These are phyloP conservation scores for Euptelea pleiosperma DNA, from an alignment of 164 flowering plant species.

Conservation along the genomic window DNA sequence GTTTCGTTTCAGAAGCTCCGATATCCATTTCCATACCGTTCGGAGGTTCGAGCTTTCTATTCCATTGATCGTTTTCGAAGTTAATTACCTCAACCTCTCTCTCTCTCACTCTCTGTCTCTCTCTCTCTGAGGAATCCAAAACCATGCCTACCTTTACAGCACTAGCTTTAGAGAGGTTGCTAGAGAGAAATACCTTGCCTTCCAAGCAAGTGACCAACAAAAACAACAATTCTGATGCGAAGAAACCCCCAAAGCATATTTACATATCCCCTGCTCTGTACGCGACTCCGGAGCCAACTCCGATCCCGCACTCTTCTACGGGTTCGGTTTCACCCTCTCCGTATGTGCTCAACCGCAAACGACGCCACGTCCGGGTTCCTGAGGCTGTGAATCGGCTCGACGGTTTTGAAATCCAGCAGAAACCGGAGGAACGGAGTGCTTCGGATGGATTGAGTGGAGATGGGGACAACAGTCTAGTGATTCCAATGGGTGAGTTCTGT, in stretches of 20 bases:
- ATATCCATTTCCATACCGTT: too few relatives aligned
- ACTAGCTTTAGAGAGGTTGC: conserved; percentile 13
- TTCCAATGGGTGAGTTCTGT: too few relatives aligned
- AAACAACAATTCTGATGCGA: not conserved
- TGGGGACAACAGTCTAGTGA: too few relatives aligned
- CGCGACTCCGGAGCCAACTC: conserved; percentile 24
- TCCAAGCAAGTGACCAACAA: not conserved
- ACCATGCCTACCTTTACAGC: conserved; percentile 24
- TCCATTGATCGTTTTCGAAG: too few relatives aligned
- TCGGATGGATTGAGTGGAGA: not conserved
- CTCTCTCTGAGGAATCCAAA: conserved; percentile 9
- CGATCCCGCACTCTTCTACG: conserved; percentile 15
- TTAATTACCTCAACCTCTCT: too few relatives aligned
- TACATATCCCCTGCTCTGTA: conserved; percentile 29
- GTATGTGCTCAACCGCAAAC: conserved; percentile 23
- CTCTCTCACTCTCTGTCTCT: too few relatives aligned
- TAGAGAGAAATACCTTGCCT: conserved; percentile 2
- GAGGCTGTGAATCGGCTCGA: conserved; percentile 4
- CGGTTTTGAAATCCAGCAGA: conserved; percentile 4
- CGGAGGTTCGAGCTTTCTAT: too few relatives aligned
- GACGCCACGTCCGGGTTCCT: conserved; percentile 13
- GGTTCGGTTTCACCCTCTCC: conserved; percentile 24
- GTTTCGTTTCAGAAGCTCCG: too few relatives aligned
- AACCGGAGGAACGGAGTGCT: not conserved
- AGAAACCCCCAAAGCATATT: conserved; percentile 13